phyloP scores from a whole-genome alignment of 2,329 filamentous ascomycete species.

The Dendrostoma leiphaemia region DNA sequence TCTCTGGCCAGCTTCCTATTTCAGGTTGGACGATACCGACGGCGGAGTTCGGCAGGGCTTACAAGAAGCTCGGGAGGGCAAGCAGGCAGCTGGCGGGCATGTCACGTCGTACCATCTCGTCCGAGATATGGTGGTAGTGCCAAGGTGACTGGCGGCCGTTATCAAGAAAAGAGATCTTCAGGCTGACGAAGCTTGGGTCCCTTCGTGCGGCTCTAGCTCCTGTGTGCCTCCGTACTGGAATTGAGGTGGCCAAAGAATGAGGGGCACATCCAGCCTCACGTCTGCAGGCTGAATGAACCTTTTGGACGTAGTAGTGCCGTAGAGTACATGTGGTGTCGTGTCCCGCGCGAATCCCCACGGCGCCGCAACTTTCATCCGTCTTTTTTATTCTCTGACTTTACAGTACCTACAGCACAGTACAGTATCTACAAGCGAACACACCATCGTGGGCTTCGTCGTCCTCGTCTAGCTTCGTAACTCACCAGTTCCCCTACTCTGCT shows the following conservation, averaged over 20 bases:
- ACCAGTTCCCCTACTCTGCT: background rate
- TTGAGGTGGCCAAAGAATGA: no score
- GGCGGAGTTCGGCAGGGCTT: no score
- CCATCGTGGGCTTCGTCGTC: background rate
- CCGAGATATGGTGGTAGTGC: background rate
- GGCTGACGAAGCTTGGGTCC: slow-evolving; percentile 14
- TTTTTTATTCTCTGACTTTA: background rate
- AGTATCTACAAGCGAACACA: no score
- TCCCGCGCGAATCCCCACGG: background rate
- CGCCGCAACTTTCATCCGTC: slow-evolving; percentile 1
- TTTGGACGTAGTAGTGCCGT: background rate
- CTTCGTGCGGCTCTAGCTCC: background rate
- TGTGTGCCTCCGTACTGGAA: background rate
- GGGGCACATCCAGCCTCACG: no score
- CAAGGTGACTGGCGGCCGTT: no score
- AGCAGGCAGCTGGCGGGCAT: no score
- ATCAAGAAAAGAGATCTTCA: background rate
- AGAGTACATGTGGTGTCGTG: slow-evolving; percentile 8
- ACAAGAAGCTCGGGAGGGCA: no score
- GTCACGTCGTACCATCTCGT: no score
- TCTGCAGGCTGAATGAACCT: background rate
- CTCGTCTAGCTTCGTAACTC: background rate
- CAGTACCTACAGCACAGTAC: background rate
- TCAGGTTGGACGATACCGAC: slow-evolving; percentile 1
- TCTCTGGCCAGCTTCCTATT: slow-evolving; percentile 8